A percentile compares a stretch with the other conserved stretches of the same genome.
Evolutionary conservation across 352 stramenopile species (phyloP).

Genomic region (Phytophthora hibernalis): DNA sequence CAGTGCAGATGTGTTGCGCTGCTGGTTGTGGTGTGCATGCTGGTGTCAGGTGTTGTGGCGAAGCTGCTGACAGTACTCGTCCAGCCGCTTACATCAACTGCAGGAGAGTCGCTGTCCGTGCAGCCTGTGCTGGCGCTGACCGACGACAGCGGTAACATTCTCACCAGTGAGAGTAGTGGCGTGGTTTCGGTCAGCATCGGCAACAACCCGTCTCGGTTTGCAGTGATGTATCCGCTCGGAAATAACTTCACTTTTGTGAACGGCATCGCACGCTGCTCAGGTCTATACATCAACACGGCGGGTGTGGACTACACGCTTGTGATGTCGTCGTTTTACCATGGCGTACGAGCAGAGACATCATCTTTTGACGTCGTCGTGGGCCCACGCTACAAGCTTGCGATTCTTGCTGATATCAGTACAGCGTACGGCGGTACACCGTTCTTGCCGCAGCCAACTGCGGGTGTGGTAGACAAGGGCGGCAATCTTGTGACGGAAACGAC

Average conservation of each 20-base stretch:
- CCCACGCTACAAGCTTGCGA: slow-evolving; percentile 59
- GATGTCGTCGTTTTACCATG: slow-evolving; percentile 70
- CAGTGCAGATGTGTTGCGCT: slow-evolving; percentile 5
- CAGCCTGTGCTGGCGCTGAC: slow-evolving; percentile 76
- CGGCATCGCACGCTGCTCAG: slow-evolving; percentile 75
- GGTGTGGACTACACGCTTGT: slow-evolving; percentile 74
- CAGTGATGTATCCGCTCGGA: slow-evolving; percentile 48
- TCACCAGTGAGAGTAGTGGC: slow-evolving; percentile 63
- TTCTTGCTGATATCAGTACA: slow-evolving; percentile 79
- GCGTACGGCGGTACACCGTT: slow-evolving; percentile 82
- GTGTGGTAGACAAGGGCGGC: slow-evolving; percentile 81
- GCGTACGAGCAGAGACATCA: slow-evolving; percentile 72
- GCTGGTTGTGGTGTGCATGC: slow-evolving; percentile 14
- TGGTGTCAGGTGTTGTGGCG: neutral
- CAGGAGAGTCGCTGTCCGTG: slow-evolving; percentile 64
- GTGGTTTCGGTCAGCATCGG: slow-evolving; percentile 63
- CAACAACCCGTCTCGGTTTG: slow-evolving; percentile 60
- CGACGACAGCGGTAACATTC: slow-evolving; percentile 81
- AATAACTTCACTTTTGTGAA: slow-evolving; percentile 77
- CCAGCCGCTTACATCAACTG: slow-evolving; percentile 68
- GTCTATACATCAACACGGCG: slow-evolving; percentile 73
- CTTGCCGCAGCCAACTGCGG: slow-evolving; percentile 73
- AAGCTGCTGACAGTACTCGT: slow-evolving; percentile 70
- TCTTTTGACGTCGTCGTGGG: slow-evolving; percentile 79
- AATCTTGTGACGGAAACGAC: slow-evolving; percentile 63